A percentile compares a stretch with the other conserved stretches of the same genome.
These are phyloP conservation scores for Aspergillus brasiliensis DNA, from an alignment of 2,329 filamentous ascomycete species.

Conservation along the genomic window DNA sequence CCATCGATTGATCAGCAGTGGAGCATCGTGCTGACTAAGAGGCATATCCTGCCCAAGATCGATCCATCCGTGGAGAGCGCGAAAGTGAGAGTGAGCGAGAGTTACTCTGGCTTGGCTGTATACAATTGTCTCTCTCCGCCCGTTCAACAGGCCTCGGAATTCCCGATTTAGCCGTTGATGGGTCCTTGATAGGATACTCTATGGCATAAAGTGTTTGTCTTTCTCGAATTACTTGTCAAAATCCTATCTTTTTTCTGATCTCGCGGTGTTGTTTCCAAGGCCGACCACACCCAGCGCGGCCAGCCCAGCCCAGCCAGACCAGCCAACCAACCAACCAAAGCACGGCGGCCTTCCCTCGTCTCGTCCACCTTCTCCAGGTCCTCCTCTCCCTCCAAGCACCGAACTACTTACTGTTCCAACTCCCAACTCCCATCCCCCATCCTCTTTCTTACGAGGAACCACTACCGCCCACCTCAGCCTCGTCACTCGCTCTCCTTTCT, in stretches of 20 bases:
- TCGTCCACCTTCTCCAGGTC: slow-evolving; percentile 5
- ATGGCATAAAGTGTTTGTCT: not conserved
- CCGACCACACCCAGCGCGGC: not conserved
- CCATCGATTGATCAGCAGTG: slow-evolving; percentile 1
- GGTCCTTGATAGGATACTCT: not conserved
- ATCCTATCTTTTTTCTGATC: too few species aligned
- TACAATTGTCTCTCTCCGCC: not conserved
- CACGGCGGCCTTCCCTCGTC: slow-evolving; percentile 1
- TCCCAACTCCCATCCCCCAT: slow-evolving; percentile 1
- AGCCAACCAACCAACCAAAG: slow-evolving; percentile 2
- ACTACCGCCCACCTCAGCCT: slow-evolving; percentile 1
- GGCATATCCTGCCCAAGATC: slow-evolving; percentile 1
- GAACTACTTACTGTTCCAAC: slow-evolving; percentile 4
- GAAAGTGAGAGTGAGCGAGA: not conserved
- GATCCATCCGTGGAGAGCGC: not conserved
- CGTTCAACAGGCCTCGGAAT: not conserved
- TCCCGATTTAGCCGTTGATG: not conserved
- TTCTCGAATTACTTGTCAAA: too few species aligned
- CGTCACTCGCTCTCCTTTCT: not conserved
- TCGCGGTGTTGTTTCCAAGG: not conserved
- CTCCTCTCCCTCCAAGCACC: slow-evolving; percentile 3
- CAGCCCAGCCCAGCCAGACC: slow-evolving; percentile 1
- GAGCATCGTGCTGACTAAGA: not conserved
- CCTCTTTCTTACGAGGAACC: not conserved
- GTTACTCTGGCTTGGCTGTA: too few species aligned